Evolutionary conservation across 108 stramenopile genomes (phyloP).

Genomic region (Pseudonitzschia multistriata): DNA sequence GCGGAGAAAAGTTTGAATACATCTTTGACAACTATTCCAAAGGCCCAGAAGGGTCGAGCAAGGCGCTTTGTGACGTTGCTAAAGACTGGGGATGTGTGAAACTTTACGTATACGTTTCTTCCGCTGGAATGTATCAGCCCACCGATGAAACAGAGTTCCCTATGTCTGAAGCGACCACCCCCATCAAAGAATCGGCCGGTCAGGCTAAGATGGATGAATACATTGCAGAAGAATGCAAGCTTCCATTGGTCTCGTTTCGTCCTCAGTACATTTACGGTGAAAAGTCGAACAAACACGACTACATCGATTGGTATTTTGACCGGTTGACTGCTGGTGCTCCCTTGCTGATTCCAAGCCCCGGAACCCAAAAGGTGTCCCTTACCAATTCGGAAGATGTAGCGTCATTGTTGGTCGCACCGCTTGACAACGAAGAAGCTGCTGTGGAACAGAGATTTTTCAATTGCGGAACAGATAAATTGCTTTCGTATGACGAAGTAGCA

Average conservation of each 20-base stretch:
- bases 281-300: slow-evolving; percentile 81
- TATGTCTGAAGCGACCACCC: slow-evolving; percentile 74
- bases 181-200: slow-evolving; percentile 72
- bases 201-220: slow-evolving; percentile 68
- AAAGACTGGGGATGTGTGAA: slow-evolving; percentile 67
- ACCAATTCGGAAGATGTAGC: slow-evolving; percentile 84
- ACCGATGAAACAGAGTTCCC: slow-evolving; percentile 51
- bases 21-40: slow-evolving; percentile 87
- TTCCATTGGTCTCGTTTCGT: slow-evolving; percentile 78
- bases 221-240: slow-evolving; percentile 51
- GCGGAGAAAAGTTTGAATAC: slow-evolving; percentile 64
- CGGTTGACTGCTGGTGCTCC: slow-evolving; percentile 56
- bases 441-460: slow-evolving; percentile 76
- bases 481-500: slow-evolving; percentile 75
- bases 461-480: slow-evolving; percentile 75
- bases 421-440: slow-evolving; percentile 75
- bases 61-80: slow-evolving; percentile 64
- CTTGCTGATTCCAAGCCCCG: slow-evolving; percentile 74
- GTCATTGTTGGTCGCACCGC: slow-evolving; percentile 59
- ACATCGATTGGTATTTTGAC: slow-evolving; percentile 87
- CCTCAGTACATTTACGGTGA: slow-evolving; percentile 82
- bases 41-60: slow-evolving; percentile 62
- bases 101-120: slow-evolving; percentile 70
- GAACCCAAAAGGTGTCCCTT: slow-evolving; percentile 76
- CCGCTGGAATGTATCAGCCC: slow-evolving; percentile 80